These are phyloP conservation scores for Microbotryum silenes-acaulis DNA, from an alignment of 1,284 basidiomycete genomes.

Conservation along the genomic window DNA sequence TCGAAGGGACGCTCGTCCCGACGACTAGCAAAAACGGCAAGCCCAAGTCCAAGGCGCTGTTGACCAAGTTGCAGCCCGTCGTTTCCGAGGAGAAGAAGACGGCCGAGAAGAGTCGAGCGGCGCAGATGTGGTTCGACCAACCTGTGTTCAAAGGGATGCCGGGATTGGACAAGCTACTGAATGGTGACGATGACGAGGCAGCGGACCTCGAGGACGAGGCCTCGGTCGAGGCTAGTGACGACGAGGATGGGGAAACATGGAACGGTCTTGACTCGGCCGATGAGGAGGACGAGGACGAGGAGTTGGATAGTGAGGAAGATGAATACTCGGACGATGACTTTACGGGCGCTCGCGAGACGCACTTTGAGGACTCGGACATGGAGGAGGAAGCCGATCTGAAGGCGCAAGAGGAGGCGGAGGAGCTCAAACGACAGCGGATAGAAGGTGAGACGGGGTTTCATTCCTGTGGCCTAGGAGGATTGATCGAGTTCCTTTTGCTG, in stretches of 20 bases:
- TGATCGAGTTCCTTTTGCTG: background rate
- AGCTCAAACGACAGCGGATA: constrained; percentile 50
- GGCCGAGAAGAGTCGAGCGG: constrained; percentile 47
- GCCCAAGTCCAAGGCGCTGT: constrained; percentile 24
- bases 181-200: constrained; percentile 36
- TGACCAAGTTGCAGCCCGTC: constrained; percentile 30
- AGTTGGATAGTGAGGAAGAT: constrained; percentile 24
- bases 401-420: constrained; percentile 58
- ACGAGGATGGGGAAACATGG: constrained; percentile 35
- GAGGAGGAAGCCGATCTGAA: constrained; percentile 56
- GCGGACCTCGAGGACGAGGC: constrained; percentile 31
- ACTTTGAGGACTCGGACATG: constrained; percentile 56
- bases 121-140: constrained; percentile 89
- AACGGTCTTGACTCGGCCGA: constrained; percentile 34
- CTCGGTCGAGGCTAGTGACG: constrained; percentile 43
- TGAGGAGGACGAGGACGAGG: constrained; percentile 24
- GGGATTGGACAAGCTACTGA: constrained; percentile 47
- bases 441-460: constrained; percentile 50
- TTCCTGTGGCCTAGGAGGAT: background rate
- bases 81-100: constrained; percentile 29
- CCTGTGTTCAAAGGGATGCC: constrained; percentile 76
- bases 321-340: constrained; percentile 54
- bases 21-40: constrained; percentile 19
- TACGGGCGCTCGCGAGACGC: constrained; percentile 62
- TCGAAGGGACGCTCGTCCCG: constrained; percentile 45